These are phyloP conservation scores for Ramicandelaber brevisporus DNA, from an alignment of 192 early-diverging fungal genomes.

Conservation along the genomic window DNA sequence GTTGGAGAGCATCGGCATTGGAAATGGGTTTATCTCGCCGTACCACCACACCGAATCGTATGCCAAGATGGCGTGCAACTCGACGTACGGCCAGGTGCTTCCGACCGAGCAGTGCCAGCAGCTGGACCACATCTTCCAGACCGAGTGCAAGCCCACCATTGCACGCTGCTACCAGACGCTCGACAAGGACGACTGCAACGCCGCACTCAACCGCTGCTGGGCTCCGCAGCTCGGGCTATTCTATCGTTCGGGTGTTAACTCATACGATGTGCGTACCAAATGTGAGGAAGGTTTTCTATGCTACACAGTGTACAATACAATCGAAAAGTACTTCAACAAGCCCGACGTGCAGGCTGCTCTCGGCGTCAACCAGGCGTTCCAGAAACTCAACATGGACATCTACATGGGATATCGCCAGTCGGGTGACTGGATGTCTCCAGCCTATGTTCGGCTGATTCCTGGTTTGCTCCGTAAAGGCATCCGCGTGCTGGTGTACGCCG, in stretches of 20 bases:
- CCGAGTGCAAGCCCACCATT: constrained; percentile 42
- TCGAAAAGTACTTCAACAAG: constrained; percentile 56
- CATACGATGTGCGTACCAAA: constrained; percentile 76
- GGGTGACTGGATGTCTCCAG: constrained; percentile 77
- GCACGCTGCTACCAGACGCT: constrained; percentile 64
- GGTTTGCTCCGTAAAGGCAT: constrained; percentile 54
- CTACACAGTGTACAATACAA: constrained; percentile 57
- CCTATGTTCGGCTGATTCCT: constrained; percentile 33
- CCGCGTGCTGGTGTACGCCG: constrained; percentile 70
- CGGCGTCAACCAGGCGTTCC: constrained; percentile 22
- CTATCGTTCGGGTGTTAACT: constrained; percentile 66
- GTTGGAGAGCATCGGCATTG: constrained; percentile 53
- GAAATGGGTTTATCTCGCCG: constrained; percentile 80
- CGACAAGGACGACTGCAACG: constrained; percentile 60
- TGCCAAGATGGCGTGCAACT: constrained; percentile 44
- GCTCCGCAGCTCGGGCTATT: too few relatives aligned
- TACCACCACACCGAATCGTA: constrained; percentile 77
- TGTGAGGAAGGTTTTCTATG: constrained; percentile 69
- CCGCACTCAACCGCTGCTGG: constrained; percentile 35
- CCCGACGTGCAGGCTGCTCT: constrained; percentile 44
- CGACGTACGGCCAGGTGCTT: constrained; percentile 50
- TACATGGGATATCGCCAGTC: constrained; percentile 51
- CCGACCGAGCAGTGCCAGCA: constrained; percentile 35
- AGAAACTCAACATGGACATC: constrained; percentile 29
- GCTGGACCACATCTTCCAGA: constrained; percentile 45